phyloP scores from a whole-genome alignment of 75 land plant genomes.

The Ceratopteris richardii region DNA sequence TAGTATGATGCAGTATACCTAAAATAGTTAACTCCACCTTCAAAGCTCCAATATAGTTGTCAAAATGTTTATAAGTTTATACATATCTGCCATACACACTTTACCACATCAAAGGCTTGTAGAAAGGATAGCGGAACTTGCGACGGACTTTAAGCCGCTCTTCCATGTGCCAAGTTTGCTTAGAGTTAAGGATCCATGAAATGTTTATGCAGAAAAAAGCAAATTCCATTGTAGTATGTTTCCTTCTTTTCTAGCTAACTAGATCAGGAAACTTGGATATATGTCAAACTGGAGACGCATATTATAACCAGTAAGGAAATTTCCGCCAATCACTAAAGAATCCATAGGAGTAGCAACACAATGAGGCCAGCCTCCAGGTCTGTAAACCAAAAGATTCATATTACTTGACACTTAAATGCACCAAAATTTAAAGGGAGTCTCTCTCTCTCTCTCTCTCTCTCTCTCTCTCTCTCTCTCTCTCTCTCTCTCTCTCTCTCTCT shows the following conservation, averaged over 20 bases:
- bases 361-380: slow-evolving; percentile 37
- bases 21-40: background rate
- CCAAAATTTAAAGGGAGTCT: background rate
- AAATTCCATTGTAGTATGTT: too few relatives aligned
- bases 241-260: too few relatives aligned
- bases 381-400: slow-evolving; percentile 1
- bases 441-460: background rate
- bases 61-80: too few relatives aligned
- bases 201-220: background rate
- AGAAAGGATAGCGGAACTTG: slow-evolving; percentile 31
- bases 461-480: background rate
- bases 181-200: slow-evolving; percentile 2
- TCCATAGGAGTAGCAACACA: slow-evolving; percentile 29
- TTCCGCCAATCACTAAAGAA: slow-evolving; percentile 28
- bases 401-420: background rate
- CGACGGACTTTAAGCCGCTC: slow-evolving; percentile 29
- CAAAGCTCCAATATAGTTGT: too few relatives aligned
- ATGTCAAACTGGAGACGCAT: slow-evolving; percentile 26
- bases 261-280: slow-evolving; percentile 12
- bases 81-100: background rate
- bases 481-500: slow-evolving; percentile 11
- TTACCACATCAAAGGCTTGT: slow-evolving; percentile 35
- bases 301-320: slow-evolving; percentile 32
- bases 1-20: slow-evolving; percentile 31
- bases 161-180: slow-evolving; percentile 31